These are phyloP conservation scores for Aspergillus versicolor DNA, from an alignment of 2,329 filamentous ascomycete species.

Conservation along the genomic window DNA sequence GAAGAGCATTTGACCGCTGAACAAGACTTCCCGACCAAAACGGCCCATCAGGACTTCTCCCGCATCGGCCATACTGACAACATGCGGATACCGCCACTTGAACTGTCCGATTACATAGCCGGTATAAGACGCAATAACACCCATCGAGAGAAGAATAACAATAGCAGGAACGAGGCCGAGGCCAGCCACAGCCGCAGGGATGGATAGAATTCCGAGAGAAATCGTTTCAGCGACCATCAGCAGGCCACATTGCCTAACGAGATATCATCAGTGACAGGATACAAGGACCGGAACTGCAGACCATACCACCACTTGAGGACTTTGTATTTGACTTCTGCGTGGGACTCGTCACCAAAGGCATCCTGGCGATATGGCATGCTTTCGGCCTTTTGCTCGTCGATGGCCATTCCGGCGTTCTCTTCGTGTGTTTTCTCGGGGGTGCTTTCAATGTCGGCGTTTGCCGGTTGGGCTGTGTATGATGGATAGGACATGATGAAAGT, in stretches of 20 bases:
- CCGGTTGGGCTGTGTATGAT: background rate
- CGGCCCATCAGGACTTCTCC: conserved; percentile 62
- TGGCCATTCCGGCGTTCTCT: background rate
- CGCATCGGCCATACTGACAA: conserved; percentile 69
- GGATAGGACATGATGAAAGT: background rate
- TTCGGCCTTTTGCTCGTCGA: conserved; percentile 24
- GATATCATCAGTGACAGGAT: background rate
- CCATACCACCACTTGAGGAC: conserved; percentile 48
- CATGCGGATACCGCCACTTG: conserved; percentile 56
- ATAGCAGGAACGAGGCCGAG: conserved; percentile 56
- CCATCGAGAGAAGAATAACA: conserved; percentile 54
- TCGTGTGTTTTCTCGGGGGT: background rate
- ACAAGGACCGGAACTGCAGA: background rate
- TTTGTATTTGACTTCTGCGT: conserved; percentile 51
- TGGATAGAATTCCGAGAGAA: conserved; percentile 57
- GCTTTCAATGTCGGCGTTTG: background rate
- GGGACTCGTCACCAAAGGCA: conserved; percentile 41
- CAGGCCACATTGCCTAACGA: conserved; percentile 40
- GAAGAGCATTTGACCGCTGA: conserved; percentile 61
- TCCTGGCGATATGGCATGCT: conserved; percentile 27
- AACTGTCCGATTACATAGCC: conserved; percentile 62
- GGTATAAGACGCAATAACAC: conserved; percentile 58
- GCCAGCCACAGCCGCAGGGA: conserved; percentile 53
- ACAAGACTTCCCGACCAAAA: conserved; percentile 62
- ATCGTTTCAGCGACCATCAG: conserved; percentile 62